Percentiles rank a stretch among this genome's conserved stretches.
These are phyloP conservation scores for Cyberlindnera subsufficiens DNA, from an alignment of 805 yeast genomes.

Conservation along the genomic window DNA sequence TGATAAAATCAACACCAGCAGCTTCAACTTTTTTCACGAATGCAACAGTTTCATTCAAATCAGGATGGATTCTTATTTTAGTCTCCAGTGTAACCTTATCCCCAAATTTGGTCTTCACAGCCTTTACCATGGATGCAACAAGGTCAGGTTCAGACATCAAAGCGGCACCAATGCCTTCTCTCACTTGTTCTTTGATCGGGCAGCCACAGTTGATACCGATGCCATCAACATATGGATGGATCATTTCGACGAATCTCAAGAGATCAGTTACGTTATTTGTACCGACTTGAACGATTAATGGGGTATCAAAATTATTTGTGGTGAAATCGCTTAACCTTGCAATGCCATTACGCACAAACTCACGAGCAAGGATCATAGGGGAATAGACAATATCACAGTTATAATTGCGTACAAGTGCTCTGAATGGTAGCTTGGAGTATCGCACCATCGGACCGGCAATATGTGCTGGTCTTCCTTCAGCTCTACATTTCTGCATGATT, in stretches of 20 bases:
- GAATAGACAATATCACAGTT: constrained; percentile 81
- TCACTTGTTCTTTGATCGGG: constrained; percentile 89
- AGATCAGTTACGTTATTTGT: constrained; percentile 79
- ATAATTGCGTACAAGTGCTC: constrained; percentile 71
- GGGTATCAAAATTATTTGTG: constrained; percentile 63
- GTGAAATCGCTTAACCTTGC: constrained; percentile 85
- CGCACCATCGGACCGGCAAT: constrained; percentile 96
- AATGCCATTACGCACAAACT: constrained; percentile 76
- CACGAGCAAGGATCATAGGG: constrained; percentile 96
- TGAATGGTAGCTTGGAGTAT: constrained; percentile 88
- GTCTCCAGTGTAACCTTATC: constrained; percentile 75
- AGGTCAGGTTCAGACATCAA: constrained; percentile 77
- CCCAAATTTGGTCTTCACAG: constrained; percentile 74
- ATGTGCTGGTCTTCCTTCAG: constrained; percentile 48
- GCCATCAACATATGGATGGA: constrained; percentile 88
- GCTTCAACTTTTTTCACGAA: constrained; percentile 71
- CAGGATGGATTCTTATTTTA: constrained; percentile 82
- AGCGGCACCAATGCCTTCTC: constrained; percentile 97
- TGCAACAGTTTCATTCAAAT: constrained; percentile 62
- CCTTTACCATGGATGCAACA: constrained; percentile 77
- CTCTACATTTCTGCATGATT: constrained; percentile 41
- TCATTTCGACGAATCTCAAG: constrained; percentile 77
- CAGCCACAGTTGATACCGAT: constrained; percentile 96
- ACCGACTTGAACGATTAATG: constrained; percentile 87
- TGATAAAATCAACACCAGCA: constrained; percentile 90